Evolutionary conservation across 768 basidiomycete genomes (phyloP), one percentile per base, ranked within the genome.

Genomic region (Leucocoprinus birnbaumii): DNA sequence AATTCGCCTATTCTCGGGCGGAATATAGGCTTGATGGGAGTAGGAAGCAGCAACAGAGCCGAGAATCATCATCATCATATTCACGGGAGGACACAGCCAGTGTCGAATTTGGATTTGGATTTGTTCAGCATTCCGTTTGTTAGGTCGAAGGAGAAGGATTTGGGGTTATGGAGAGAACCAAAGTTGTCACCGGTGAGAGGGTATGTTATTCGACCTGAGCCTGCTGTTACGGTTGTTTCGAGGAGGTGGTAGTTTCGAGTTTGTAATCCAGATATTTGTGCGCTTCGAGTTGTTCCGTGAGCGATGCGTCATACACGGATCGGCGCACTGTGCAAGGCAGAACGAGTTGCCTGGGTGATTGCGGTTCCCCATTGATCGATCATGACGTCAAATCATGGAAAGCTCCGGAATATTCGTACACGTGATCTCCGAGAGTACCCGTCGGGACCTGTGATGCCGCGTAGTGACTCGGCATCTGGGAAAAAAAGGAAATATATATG

Each of bases 381-480:
- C 18, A 46, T 41, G 35, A 48, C 53, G 25, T 47, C 53, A 55
- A 26, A 8, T 13, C 8, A 16, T 18, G 54, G 31, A n/a, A 24
- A 55, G 43, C 19, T 34, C 48, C 47, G 54, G 18, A 25, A 14
- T 16, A 3, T 11, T 38, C 13, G 31, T 5, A 14, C 47, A 35
- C 26, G 47, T 19, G 18, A 48, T 21, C 8, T 13, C 41, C 54
- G 54, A 18, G 31, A n/a, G 13, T 14, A 31, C 21, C 48, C 54
- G 47, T 2, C 25, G 26, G 18, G 31, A 13, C n/a, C 31, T 31
- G 5, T 31, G 31, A 19, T 55, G 46, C 53, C 42, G 27, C 42
- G 35, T 55, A 41, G 31, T 31, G 40, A 43, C 48, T 55, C 54
- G 54, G 54, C 54, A 49, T 14, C 16, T 55, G 38, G 35, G 27